Evolutionary conservation across 306 rosid genomes (phyloP).

Genomic region (Rosa lucieae): DNA sequence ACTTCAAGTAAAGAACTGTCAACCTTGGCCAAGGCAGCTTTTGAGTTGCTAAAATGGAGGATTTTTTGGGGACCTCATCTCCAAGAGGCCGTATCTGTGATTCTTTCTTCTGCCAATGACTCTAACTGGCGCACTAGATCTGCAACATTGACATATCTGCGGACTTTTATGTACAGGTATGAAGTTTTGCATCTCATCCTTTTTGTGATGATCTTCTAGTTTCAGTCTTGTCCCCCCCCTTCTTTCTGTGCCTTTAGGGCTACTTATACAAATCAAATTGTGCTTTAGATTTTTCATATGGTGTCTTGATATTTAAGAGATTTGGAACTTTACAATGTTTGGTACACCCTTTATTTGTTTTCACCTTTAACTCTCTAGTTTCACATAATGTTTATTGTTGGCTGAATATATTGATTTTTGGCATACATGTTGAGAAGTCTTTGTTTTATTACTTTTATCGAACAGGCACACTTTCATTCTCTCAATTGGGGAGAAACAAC

Average conservation of each 20-base stretch:
- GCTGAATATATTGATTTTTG: constrained; percentile 1
- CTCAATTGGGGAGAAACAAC: constrained; percentile 62
- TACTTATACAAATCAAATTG: not conserved
- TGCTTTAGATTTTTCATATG: not conserved
- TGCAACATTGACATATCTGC: constrained; percentile 86
- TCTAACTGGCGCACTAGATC: constrained; percentile 95
- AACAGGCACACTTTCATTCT: constrained; percentile 91
- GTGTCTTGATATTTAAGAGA: not conserved
- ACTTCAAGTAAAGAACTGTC: constrained; percentile 97
- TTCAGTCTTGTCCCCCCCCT: not conserved
- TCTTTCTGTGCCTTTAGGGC: not conserved
- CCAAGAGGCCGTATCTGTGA: constrained; percentile 69
- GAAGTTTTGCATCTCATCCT: constrained; percentile 16
- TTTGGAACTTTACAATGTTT: not conserved
- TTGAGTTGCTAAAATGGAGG: constrained; percentile 93
- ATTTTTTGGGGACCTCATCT: constrained; percentile 83
- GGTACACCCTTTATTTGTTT: not conserved
- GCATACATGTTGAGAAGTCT: not conserved
- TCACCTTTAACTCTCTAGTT: not conserved
- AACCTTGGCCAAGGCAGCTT: constrained; percentile 84
- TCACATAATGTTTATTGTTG: not conserved
- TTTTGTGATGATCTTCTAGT: not conserved
- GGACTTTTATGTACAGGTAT: constrained; percentile 96
- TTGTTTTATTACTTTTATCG: not conserved
- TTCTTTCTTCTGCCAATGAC: constrained; percentile 84